Evolutionary conservation across 2,329 filamentous ascomycete species (phyloP).

Genomic region (Sphaerulina vaccinii): DNA sequence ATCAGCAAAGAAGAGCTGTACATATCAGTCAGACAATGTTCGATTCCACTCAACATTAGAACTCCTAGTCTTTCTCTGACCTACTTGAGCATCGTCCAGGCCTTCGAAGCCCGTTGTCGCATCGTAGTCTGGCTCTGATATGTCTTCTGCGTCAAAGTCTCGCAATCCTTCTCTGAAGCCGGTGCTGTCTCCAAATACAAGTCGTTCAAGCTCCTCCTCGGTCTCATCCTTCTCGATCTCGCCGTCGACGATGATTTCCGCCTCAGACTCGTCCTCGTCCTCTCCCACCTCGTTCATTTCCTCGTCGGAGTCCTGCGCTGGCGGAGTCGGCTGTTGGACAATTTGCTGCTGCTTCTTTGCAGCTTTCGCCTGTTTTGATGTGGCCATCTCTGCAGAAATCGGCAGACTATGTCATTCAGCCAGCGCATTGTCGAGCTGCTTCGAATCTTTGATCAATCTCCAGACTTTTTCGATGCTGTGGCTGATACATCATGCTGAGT

Average conservation of each 20-base stretch:
- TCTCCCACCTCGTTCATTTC: conserved; percentile 21
- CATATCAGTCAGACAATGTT: conserved; percentile 19
- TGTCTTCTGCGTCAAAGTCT: conserved; percentile 47
- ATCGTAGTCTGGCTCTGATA: conserved; percentile 46
- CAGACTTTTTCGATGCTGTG: not conserved
- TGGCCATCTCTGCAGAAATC: conserved; percentile 17
- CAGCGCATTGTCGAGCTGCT: not conserved
- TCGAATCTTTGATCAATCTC: not conserved
- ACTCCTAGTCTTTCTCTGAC: conserved; percentile 26
- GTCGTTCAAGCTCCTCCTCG: conserved; percentile 57
- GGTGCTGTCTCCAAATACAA: conserved; percentile 85
- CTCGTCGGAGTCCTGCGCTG: conserved; percentile 22
- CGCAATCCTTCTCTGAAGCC: conserved; percentile 77
- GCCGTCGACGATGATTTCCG: conserved; percentile 33
- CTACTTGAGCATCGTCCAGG: conserved; percentile 70
- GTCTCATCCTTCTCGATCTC: conserved; percentile 33
- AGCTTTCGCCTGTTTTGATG: conserved; percentile 16
- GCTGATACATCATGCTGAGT: not conserved
- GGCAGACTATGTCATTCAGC: not conserved
- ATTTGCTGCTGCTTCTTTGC: conserved; percentile 14
- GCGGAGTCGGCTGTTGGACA: conserved; percentile 26
- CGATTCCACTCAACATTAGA: conserved; percentile 16
- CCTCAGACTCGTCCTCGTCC: conserved; percentile 25
- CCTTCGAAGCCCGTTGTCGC: conserved; percentile 52
- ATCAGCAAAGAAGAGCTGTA: conserved; percentile 77